phyloP scores from a whole-genome alignment of 2,329 filamentous ascomycete species.

The Colletotrichum sansevieriae region DNA sequence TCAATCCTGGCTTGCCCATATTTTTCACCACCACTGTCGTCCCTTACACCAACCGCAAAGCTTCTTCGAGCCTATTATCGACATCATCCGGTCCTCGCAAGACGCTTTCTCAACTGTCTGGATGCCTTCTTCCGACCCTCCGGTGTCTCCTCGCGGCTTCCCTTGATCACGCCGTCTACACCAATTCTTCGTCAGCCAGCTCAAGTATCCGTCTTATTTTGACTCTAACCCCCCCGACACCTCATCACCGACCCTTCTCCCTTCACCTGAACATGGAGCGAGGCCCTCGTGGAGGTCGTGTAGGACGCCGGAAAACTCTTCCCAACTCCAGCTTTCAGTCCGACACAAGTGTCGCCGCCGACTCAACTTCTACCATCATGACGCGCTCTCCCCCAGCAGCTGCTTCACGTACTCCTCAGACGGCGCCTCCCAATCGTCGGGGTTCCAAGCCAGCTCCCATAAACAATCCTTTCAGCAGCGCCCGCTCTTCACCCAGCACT shows the following conservation, averaged over 20 bases:
- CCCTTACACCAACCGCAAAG: slow-evolving; percentile 20
- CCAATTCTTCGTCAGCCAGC: slow-evolving; percentile 7
- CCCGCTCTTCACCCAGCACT: slow-evolving; percentile 32
- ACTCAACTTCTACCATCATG: slow-evolving; percentile 36
- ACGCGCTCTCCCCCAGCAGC: slow-evolving; percentile 37
- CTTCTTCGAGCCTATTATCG: not conserved
- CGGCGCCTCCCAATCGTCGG: slow-evolving; percentile 39
- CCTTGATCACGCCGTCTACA: slow-evolving; percentile 2
- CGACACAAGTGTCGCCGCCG: slow-evolving; percentile 33
- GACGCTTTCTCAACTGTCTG: slow-evolving; percentile 2
- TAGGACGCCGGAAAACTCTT: slow-evolving; percentile 37
- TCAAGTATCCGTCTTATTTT: slow-evolving; percentile 23
- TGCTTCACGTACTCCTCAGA: slow-evolving; percentile 40
- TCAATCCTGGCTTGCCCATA: slow-evolving; percentile 35
- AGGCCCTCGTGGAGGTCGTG: slow-evolving; percentile 31
- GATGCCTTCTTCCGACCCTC: slow-evolving; percentile 5
- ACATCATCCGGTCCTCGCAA: slow-evolving; percentile 1
- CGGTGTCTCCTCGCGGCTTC: slow-evolving; percentile 6
- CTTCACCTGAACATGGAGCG: slow-evolving; percentile 33
- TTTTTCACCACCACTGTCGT: slow-evolving; percentile 30
- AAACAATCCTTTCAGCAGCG: slow-evolving; percentile 31
- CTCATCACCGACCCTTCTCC: slow-evolving; percentile 16
- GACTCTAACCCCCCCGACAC: slow-evolving; percentile 16
- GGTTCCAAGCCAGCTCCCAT: slow-evolving; percentile 27
- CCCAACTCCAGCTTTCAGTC: slow-evolving; percentile 35